Base-by-base conservation (phyloP, 1,284 basidiomycete species). In the Cerioporus squamosus region DNA sequence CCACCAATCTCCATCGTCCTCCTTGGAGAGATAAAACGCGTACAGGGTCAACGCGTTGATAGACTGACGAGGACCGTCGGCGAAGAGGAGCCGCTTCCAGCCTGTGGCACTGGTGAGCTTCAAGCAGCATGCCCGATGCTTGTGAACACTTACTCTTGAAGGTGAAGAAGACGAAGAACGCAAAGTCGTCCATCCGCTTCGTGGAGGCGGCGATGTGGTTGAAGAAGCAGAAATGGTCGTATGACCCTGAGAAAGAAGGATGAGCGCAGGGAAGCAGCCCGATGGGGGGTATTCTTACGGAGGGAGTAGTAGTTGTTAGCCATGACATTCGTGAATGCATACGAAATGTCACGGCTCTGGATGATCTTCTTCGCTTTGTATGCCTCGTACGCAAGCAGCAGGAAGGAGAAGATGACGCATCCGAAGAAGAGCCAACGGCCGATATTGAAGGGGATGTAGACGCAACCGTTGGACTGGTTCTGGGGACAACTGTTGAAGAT, bases 81-180 rank as follows among this genome's bases (percentile, higher is more conserved):
- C 95, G 57, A 98, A 79, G 17, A 98, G 77, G 7, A 98, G 76
- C 18, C 94, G 90, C 77, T 98, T 99, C 97, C 97, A 99, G 74
- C 91, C 94, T 96, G 65, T 39, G 6, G 23, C 45, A 23, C 22
- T 51, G 51, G 64, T 57, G 55, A 62, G 59, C 31, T 33, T 49
- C 23, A n/a, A n/a, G n/a, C 42, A 45, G 10, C 31, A 29, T 29
- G 53, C 14, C 39, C 15, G 15, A 24, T 7, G 56, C 59, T 24
- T 18, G 22, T 48, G 43, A 8, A 8, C 7, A 79, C 86, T 51
- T 58, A 93, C 95, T 95, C 81, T 99, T 99, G 86, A 99, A 99
- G 1, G 93, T 93, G 79, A 99, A 99, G 85, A 98, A 99, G 73
- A 98, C 87, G 76, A 98, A 99, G 83, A 99, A 98, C 48, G 96